Conservation (phyloP, 2,329 filamentous ascomycete genomes). For the Fusarium sp. region DNA sequence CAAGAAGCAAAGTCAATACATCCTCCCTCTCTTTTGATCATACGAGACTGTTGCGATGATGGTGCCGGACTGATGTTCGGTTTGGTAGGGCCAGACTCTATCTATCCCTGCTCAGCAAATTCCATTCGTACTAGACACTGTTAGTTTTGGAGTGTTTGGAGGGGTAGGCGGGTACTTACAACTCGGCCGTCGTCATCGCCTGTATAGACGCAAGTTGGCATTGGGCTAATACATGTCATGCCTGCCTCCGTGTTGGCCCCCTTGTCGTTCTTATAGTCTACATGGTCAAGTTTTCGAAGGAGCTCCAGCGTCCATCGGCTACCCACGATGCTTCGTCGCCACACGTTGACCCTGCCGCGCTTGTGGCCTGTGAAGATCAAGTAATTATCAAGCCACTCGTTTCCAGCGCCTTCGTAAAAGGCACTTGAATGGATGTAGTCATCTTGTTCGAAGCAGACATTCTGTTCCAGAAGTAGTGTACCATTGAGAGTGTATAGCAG, state of each 20-base stretch:
- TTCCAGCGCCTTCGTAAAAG: constrained; percentile 91
- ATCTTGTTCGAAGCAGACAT: constrained; percentile 77
- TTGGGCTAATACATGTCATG: constrained; percentile 88
- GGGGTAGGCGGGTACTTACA: constrained; percentile 60
- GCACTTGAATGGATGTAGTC: constrained; percentile 86
- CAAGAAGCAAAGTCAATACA: constrained; percentile 29
- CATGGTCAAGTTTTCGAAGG: constrained; percentile 84
- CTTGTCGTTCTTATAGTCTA: constrained; percentile 74
- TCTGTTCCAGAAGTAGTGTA: constrained; percentile 82
- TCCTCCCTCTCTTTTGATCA: constrained; percentile 20
- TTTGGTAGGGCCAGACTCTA: constrained; percentile 57
- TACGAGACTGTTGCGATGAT: constrained; percentile 29
- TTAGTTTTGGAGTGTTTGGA: constrained; percentile 13
- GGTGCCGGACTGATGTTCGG: constrained; percentile 37
- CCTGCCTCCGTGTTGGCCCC: constrained; percentile 72
- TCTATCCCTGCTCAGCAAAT: constrained; percentile 68
- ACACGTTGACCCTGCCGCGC: constrained; percentile 85
- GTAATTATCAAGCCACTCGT: constrained; percentile 90
- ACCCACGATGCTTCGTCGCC: constrained; percentile 67
- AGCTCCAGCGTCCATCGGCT: constrained; percentile 83
- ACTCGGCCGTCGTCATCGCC: constrained; percentile 95
- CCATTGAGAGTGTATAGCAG: constrained; percentile 91
- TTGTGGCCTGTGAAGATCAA: constrained; percentile 91
- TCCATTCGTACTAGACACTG: constrained; percentile 70
- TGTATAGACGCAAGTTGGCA: constrained; percentile 88